phyloP scores from a whole-genome alignment of 2,329 filamentous ascomycete genomes.

The Arthroderma sp. region DNA sequence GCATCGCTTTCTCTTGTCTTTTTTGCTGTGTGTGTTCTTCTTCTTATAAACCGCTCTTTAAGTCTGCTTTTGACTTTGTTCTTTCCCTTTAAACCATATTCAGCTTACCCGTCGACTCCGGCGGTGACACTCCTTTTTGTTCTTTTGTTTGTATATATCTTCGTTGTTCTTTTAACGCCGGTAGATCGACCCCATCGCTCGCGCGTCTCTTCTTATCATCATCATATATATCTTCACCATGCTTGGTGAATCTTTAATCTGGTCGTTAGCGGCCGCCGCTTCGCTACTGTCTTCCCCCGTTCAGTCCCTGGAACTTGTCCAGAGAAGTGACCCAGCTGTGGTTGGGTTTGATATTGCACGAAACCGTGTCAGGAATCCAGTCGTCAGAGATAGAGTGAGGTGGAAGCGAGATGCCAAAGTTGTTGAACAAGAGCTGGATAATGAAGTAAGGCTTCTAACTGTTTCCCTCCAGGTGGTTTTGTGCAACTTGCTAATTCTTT shows the following conservation, averaged over 20 bases:
- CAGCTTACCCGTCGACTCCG: neutral
- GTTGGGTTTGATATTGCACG: slow-evolving; percentile 40
- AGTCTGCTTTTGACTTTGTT: no score
- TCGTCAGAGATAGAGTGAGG: slow-evolving; percentile 34
- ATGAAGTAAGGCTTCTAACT: slow-evolving; percentile 31
- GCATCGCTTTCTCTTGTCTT: no score
- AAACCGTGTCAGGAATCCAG: slow-evolving; percentile 32
- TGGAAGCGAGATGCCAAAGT: slow-evolving; percentile 27
- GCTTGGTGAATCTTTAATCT: neutral
- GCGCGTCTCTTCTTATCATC: neutral
- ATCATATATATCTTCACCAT: neutral
- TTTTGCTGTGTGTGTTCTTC: no score
- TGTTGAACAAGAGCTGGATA: slow-evolving; percentile 38
- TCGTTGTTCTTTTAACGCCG: neutral
- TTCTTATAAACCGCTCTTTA: no score
- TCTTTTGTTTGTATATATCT: neutral
- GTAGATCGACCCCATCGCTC: neutral
- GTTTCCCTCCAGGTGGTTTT: neutral
- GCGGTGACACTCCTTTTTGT: neutral
- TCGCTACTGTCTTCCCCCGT: slow-evolving; percentile 1
- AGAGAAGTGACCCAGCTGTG: slow-evolving; percentile 31
- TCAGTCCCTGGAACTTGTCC: slow-evolving; percentile 18
- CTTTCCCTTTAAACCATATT: no score
- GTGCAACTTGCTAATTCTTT: neutral
- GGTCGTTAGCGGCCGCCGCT: neutral